phyloP scores from a whole-genome alignment of 2,329 filamentous ascomycete species.

The Corynespora cassiicola region DNA sequence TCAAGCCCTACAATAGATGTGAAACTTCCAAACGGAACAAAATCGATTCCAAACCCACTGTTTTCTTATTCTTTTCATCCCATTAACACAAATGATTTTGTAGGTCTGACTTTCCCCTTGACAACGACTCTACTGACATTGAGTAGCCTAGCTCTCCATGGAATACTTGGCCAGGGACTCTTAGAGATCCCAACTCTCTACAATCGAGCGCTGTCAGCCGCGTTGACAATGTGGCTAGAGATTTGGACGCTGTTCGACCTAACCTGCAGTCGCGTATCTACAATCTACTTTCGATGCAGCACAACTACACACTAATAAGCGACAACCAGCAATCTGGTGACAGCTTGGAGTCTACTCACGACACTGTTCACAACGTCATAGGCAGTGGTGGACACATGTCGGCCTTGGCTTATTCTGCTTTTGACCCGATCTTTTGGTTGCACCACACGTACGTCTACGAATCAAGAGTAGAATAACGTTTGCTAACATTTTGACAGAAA shows the following conservation, averaged over 20 bases:
- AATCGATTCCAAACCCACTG: slow-evolving; percentile 49
- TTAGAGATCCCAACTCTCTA: slow-evolving; percentile 23
- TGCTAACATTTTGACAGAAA: slow-evolving; percentile 54
- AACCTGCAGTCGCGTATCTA: slow-evolving; percentile 60
- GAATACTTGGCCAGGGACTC: slow-evolving; percentile 51
- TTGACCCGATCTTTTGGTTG: slow-evolving; percentile 80
- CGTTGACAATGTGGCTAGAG: slow-evolving; percentile 23
- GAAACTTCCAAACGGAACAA: slow-evolving; percentile 37
- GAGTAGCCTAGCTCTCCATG: slow-evolving; percentile 8
- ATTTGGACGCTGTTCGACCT: slow-evolving; percentile 70
- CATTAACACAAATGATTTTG: slow-evolving; percentile 63
- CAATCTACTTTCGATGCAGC: slow-evolving; percentile 64
- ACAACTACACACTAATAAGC: slow-evolving; percentile 58
- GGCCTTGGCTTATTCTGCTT: slow-evolving; percentile 77
- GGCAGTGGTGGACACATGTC: slow-evolving; percentile 39
- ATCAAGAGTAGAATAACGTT: not conserved
- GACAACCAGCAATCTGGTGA: slow-evolving; percentile 67
- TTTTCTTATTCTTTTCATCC: slow-evolving; percentile 56
- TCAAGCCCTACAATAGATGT: slow-evolving; percentile 36
- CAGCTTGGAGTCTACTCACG: slow-evolving; percentile 36
- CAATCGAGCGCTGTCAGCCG: slow-evolving; percentile 26
- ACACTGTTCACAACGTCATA: slow-evolving; percentile 34
- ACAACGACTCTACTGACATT: not conserved
- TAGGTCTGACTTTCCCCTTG: not conserved
- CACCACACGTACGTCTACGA: slow-evolving; percentile 63